Percentiles rank a stretch among this genome's conserved stretches.
phyloP scores from a whole-genome alignment of 2,329 filamentous ascomycete species.

The Teratosphaeriaceae sp. region DNA sequence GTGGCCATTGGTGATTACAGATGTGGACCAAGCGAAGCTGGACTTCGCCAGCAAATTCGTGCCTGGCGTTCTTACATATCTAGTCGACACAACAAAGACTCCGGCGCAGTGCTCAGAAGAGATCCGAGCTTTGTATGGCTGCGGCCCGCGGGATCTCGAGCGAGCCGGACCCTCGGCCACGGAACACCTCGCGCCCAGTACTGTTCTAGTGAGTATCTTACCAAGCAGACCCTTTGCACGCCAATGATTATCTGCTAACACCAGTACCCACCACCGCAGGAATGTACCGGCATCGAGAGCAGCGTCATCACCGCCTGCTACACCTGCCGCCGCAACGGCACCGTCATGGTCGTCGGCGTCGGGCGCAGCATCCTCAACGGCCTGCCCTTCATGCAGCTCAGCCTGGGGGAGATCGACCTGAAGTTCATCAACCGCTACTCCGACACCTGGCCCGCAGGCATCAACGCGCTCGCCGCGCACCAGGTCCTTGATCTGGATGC shows the following conservation, averaged over 20 bases:
- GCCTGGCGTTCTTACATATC: slow-evolving; percentile 21
- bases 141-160: slow-evolving; percentile 7
- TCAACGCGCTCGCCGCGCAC: slow-evolving; percentile 49
- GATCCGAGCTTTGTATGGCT: slow-evolving; percentile 15
- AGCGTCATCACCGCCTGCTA: slow-evolving; percentile 26
- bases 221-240: too few relatives aligned
- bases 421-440: slow-evolving; percentile 65
- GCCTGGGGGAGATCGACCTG: slow-evolving; percentile 45
- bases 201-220: too few relatives aligned
- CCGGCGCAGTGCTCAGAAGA: slow-evolving; percentile 20
- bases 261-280: too few relatives aligned
- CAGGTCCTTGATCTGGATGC: slow-evolving; percentile 55
- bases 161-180: slow-evolving; percentile 6
- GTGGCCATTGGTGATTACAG: slow-evolving; percentile 71
- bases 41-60: slow-evolving; percentile 69
- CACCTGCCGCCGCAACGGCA: slow-evolving; percentile 15
- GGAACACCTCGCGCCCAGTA: slow-evolving; percentile 15
- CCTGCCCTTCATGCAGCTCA: slow-evolving; percentile 32
- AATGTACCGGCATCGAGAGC: slow-evolving; percentile 31
- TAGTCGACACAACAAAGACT: slow-evolving; percentile 17
- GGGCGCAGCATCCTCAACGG: slow-evolving; percentile 29
- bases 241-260: too few relatives aligned
- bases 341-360: slow-evolving; percentile 32
- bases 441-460: slow-evolving; percentile 62
- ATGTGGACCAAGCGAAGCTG: slow-evolving; percentile 72